Conservation (phyloP, 352 stramenopile genomes). For the Globisporangium heterothallicum region DNA sequence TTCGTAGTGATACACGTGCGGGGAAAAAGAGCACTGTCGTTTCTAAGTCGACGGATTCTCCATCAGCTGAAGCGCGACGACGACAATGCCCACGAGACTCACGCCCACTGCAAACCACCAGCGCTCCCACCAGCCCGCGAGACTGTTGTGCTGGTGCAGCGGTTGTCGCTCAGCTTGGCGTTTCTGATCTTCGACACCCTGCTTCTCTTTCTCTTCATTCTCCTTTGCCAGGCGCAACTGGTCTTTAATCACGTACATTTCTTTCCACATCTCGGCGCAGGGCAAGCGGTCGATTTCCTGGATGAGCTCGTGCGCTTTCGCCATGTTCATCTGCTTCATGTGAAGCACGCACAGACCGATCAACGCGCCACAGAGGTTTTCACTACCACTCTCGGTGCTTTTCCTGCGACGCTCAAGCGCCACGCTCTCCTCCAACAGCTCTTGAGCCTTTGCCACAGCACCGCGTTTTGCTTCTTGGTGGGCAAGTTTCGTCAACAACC, state of each 20-base stretch:
- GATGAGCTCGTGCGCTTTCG: constrained; percentile 27
- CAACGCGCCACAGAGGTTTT: constrained; percentile 38
- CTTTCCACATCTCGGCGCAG: constrained; percentile 19
- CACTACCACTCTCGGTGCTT: constrained; percentile 10
- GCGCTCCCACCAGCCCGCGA: constrained; percentile 13
- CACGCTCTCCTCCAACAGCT: constrained; percentile 30
- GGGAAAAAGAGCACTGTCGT: too few species aligned
- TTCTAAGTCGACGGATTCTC: neutral
- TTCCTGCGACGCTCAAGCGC: constrained; percentile 13
- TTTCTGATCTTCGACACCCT: constrained; percentile 1
- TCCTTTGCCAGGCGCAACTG: constrained; percentile 21
- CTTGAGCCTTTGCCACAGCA: constrained; percentile 21
- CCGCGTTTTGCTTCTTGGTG: constrained; percentile 23
- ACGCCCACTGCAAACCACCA: constrained; percentile 17
- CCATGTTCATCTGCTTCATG: constrained; percentile 34
- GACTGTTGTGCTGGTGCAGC: constrained; percentile 7
- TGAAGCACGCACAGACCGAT: constrained; percentile 53
- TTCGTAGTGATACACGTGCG: too few species aligned
- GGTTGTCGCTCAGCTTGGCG: neutral
- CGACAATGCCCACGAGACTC: constrained; percentile 5
- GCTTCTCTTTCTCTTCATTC: neutral
- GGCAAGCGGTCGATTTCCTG: constrained; percentile 36
- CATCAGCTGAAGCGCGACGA: constrained; percentile 12
- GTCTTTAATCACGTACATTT: constrained; percentile 38
- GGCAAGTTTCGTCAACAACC: constrained; percentile 27